phyloP scores from a whole-genome alignment of 1,139 yeast genomes.

The Debaryomycetaceae sp. region DNA sequence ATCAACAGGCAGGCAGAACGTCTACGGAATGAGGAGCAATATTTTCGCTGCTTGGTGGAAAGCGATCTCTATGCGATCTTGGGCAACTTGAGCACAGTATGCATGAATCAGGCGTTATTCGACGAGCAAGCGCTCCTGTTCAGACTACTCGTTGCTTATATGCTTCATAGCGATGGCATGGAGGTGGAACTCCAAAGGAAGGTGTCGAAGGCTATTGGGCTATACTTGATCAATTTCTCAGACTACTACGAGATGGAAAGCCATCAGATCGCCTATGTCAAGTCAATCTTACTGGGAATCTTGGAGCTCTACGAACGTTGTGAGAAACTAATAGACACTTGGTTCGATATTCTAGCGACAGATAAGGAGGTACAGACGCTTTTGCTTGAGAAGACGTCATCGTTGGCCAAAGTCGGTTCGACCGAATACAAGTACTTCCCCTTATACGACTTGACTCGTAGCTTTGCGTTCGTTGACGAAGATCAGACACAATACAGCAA shows the following conservation, averaged over 20 bases:
- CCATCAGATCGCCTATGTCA: conserved; percentile 7
- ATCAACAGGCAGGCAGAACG: conserved; percentile 6
- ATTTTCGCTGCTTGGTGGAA: conserved; percentile 4
- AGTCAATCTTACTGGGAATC: conserved; percentile 4
- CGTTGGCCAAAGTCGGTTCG: background rate
- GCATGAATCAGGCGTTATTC: conserved; percentile 7
- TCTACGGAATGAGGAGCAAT: background rate
- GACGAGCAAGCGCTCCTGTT: conserved; percentile 11
- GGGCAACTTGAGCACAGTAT: conserved; percentile 7
- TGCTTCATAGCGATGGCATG: conserved; percentile 1
- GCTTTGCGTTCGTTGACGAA: conserved; percentile 6
- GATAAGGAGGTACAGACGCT: conserved; percentile 1
- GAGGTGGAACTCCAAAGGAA: background rate
- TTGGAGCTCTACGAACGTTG: conserved; percentile 5
- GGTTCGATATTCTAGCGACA: conserved; percentile 6
- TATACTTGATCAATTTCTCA: conserved; percentile 7
- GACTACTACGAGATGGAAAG: conserved; percentile 5
- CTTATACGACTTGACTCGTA: conserved; percentile 6
- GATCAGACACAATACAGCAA: conserved; percentile 3
- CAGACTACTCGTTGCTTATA: conserved; percentile 9
- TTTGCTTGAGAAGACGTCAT: conserved; percentile 1
- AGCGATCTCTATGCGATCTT: conserved; percentile 7
- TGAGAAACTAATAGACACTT: conserved; percentile 8
- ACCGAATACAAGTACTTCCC: conserved; percentile 5
- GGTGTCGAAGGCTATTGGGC: conserved; percentile 8